These are phyloP conservation scores for Coelastrella sp. DNA, from an alignment of 139 green algal genomes.

Conservation along the genomic window DNA sequence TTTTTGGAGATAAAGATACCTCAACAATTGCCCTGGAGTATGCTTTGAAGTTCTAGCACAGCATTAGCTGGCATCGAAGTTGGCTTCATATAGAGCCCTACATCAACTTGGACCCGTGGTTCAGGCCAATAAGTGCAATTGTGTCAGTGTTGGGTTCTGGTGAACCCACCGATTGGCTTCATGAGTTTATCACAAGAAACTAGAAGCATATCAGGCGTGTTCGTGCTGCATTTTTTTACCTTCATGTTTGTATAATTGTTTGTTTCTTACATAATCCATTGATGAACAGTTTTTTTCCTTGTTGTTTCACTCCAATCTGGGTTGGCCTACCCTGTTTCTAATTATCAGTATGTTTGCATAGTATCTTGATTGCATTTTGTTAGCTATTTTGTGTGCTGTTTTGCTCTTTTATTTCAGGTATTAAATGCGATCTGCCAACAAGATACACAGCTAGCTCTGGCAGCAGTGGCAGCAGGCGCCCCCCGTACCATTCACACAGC, in stretches of 20 bases:
- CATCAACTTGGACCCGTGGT: background rate
- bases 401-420: background rate
- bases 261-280: too few relatives aligned
- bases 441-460: background rate
- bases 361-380: background rate
- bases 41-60: background rate
- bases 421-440: background rate
- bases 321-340: too few relatives aligned
- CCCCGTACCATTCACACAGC: background rate
- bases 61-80: too few relatives aligned
- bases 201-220: background rate
- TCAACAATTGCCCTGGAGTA: background rate
- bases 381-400: background rate
- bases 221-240: too few relatives aligned
- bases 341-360: background rate
- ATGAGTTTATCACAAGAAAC: background rate
- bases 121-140: background rate
- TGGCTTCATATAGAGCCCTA: background rate
- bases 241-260: too few relatives aligned
- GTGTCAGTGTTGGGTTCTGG: background rate
- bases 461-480: constrained; percentile 9
- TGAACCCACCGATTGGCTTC: background rate
- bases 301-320: too few relatives aligned
- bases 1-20: background rate
- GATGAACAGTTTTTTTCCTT: too few relatives aligned